A percentile compares a stretch with the other conserved stretches of the same genome.
Evolutionary conservation across 495 filamentous ascomycete genomes (phyloP).

Genomic region (Friedmanniomyces simplex): DNA sequence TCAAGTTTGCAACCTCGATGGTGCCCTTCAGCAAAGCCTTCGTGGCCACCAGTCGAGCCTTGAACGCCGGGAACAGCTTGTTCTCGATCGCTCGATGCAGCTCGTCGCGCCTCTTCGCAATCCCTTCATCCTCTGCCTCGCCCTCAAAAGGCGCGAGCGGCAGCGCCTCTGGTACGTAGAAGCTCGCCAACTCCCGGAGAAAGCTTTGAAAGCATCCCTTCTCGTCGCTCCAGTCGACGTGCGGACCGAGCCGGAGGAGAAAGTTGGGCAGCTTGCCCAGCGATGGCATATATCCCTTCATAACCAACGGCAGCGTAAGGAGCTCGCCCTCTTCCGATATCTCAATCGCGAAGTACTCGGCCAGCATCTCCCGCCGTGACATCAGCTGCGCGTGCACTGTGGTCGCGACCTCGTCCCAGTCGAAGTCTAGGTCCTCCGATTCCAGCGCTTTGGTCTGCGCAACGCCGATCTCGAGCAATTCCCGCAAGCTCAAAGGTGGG

Average conservation of each 20-base stretch:
- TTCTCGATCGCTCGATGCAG: conserved; percentile 56
- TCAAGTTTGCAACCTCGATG: conserved; percentile 85
- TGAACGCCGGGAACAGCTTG: conserved; percentile 71
- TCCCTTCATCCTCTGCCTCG: conserved; percentile 34
- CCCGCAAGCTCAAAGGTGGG: conserved; percentile 58
- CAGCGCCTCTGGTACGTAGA: conserved; percentile 81
- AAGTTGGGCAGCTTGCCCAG: conserved; percentile 84
- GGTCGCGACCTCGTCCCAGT: conserved; percentile 56
- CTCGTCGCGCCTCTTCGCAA: conserved; percentile 46
- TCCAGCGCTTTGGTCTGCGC: conserved; percentile 48
- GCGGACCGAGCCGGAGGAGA: conserved; percentile 75
- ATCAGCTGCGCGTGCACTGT: conserved; percentile 53
- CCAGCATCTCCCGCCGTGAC: conserved; percentile 70
- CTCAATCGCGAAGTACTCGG: conserved; percentile 84
- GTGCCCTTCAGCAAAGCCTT: conserved; percentile 65
- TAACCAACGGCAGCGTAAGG: conserved; percentile 65
- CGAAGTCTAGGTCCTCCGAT: conserved; percentile 44
- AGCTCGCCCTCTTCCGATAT: conserved; percentile 71
- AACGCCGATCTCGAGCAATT: conserved; percentile 63
- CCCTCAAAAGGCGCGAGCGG: conserved; percentile 42
- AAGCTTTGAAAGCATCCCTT: conserved; percentile 80
- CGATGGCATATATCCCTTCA: conserved; percentile 80
- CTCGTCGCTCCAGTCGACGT: conserved; percentile 79
- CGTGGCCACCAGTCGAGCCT: conserved; percentile 74
- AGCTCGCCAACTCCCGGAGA: conserved; percentile 75